Evolutionary conservation across 257 asterid genomes (phyloP), one percentile per base, ranked within the genome.

Genomic region (Solanum virginianum): DNA sequence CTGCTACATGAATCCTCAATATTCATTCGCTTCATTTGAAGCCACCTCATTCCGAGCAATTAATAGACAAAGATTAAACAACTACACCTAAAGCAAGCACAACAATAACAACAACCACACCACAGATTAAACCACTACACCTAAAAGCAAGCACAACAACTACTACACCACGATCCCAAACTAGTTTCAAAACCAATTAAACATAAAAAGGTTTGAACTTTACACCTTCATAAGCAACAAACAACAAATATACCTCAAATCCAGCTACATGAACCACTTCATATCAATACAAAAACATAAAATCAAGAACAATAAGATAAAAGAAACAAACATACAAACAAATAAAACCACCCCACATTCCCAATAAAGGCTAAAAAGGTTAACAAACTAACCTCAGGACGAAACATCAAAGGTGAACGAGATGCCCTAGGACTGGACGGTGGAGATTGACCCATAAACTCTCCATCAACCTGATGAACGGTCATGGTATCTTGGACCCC

Each of bases 361-460:
- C 63, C 62, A 51, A 51, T 26, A 77, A 77, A 51, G 63, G 83
- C 11, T 10, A 53, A 49, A 24, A 29, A 49, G 43, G 22, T 51
- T 2, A 79, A 22, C 70, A 84, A 84, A 84, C 85, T 17, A 17
- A 92, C 98, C 98, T 95, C 96, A 80, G 98, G 98, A 85, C 94
- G 89, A 85, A 94, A 95, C 94, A 94, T 93, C 90, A 95, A 62
- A 81, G 98, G 98, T n/a, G 98, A 93, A 60, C 90, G 97, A 75
- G 98, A 89, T 90, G 94, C 94, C 92, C 98, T 93, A 83, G 98
- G 98, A 84, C 98, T 94, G 17, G 97, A 89, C 82, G 97, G 98
- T 29, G 98, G 98, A 4, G 97, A 92, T 85, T 95, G 95, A 26
- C 93, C 98, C 95, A 93, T 92, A 65, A 89, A 87, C 84, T 92